These are phyloP conservation scores for Xylariaceae sp. DNA, from an alignment of 2,329 filamentous ascomycete species.

Conservation along the genomic window DNA sequence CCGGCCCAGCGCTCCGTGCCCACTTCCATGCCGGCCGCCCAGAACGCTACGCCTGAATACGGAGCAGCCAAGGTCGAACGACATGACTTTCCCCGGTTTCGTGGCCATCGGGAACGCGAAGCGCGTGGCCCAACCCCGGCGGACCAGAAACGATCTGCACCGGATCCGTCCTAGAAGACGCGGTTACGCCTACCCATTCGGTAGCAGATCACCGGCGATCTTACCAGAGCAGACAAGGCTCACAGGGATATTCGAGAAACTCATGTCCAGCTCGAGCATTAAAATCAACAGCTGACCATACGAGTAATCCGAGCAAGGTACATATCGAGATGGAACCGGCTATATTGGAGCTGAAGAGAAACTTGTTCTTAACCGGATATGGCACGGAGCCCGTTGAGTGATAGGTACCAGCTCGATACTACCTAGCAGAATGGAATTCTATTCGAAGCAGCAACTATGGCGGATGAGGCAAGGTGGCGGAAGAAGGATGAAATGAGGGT, in stretches of 20 bases:
- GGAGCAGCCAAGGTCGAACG: background rate
- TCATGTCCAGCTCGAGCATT: background rate
- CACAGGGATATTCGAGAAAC: background rate
- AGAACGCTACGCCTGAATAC: background rate
- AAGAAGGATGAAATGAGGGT: background rate
- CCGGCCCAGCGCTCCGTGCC: background rate
- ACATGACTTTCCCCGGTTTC: background rate
- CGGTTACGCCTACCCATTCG: background rate
- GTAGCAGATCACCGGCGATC: background rate
- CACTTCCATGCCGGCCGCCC: background rate
- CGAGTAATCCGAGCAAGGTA: too few relatives aligned
- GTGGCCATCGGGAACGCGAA: background rate
- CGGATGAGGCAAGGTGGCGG: background rate
- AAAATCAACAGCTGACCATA: background rate
- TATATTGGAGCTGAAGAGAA: background rate
- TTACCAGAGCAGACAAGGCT: background rate
- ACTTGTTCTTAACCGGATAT: too few relatives aligned
- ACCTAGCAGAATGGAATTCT: background rate
- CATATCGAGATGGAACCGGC: too few relatives aligned
- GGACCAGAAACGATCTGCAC: background rate
- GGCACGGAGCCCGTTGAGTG: background rate
- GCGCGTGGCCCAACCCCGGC: background rate
- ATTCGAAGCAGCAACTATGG: background rate
- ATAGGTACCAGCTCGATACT: background rate
- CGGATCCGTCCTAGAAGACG: background rate